Conservation (phyloP, 2,329 filamentous ascomycete species). For the Hortaea werneckii region DNA sequence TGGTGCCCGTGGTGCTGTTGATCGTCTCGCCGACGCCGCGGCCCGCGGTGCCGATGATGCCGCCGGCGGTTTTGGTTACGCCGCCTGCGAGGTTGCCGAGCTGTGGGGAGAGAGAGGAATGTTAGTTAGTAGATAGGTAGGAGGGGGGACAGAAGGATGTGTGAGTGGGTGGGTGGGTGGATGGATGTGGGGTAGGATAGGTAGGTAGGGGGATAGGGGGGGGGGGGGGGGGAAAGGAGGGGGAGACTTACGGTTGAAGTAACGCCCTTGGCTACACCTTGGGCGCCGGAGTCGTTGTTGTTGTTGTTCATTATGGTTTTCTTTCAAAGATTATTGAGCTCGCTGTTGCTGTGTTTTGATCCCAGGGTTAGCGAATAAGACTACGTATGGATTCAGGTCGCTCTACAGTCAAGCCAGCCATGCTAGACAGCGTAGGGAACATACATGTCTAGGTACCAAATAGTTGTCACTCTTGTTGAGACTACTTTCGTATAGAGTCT, state of each 20-base stretch:
- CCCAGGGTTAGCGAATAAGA: no score
- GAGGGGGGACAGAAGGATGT: no score
- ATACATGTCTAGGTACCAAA: no score
- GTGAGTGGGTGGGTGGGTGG: conserved; percentile 1
- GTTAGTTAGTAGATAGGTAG: no score
- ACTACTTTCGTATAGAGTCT: no score
- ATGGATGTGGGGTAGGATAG: not conserved
- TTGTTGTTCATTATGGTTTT: not conserved
- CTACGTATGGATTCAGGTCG: no score
- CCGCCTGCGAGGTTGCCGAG: conserved; percentile 46
- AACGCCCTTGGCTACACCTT: conserved; percentile 22
- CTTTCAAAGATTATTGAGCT: no score
- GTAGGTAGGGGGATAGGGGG: not conserved
- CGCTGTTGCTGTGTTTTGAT: no score
- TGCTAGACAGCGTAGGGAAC: no score
- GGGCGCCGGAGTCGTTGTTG: conserved; percentile 15
- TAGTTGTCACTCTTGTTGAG: no score
- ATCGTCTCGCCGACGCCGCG: conserved; percentile 36
- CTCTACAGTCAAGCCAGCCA: no score
- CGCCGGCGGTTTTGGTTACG: conserved; percentile 42
- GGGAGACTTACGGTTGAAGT: conserved; percentile 19
- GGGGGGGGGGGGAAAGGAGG: not conserved
- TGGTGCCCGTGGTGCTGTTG: conserved; percentile 36
- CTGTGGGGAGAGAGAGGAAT: no score
- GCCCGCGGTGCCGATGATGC: conserved; percentile 40